A percentile compares a stretch with the other conserved stretches of the same genome.
Evolutionary conservation across 75 land plant genomes (phyloP).

Genomic region (Larix kaempferi): DNA sequence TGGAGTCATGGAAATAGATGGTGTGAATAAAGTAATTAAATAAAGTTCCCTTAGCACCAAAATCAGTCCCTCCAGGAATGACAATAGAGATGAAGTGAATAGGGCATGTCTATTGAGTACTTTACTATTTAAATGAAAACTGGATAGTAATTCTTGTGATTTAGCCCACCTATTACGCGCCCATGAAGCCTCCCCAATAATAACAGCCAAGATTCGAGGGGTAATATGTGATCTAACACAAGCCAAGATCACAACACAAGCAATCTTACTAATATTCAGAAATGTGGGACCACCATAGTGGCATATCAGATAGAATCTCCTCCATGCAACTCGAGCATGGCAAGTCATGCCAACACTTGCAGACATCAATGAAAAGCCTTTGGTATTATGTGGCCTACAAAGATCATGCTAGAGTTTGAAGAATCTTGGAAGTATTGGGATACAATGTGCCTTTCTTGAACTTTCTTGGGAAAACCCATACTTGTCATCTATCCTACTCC

Average conservation of each 20-base stretch:
- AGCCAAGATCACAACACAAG: conserved; percentile 58
- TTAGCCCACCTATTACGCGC: conserved; percentile 37
- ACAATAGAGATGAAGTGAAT: conserved; percentile 23
- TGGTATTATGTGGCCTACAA: background rate
- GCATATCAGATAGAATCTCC: conserved; percentile 12
- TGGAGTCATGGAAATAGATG: conserved; percentile 61
- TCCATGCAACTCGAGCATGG: conserved; percentile 27
- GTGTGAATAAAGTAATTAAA: conserved; percentile 54
- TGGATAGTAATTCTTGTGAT: conserved; percentile 19
- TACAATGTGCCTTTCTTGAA: background rate
- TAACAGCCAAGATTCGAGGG: conserved; percentile 56
- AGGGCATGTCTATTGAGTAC: conserved; percentile 46
- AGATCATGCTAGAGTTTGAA: background rate
- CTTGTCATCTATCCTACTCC: conserved; percentile 2
- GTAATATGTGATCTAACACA: conserved; percentile 43
- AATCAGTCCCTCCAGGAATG: conserved; percentile 41
- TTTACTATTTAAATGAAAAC: conserved; percentile 27
- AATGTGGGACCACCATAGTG: conserved; percentile 11
- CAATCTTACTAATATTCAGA: conserved; percentile 22
- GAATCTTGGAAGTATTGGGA: background rate
- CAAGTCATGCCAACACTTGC: background rate
- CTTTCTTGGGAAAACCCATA: background rate
- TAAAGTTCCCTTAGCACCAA: conserved; percentile 49
- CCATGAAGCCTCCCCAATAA: conserved; percentile 46
- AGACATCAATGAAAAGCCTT: background rate